Conservation (phyloP, 2,329 filamentous ascomycete genomes). For the Phialophora macrospora region DNA sequence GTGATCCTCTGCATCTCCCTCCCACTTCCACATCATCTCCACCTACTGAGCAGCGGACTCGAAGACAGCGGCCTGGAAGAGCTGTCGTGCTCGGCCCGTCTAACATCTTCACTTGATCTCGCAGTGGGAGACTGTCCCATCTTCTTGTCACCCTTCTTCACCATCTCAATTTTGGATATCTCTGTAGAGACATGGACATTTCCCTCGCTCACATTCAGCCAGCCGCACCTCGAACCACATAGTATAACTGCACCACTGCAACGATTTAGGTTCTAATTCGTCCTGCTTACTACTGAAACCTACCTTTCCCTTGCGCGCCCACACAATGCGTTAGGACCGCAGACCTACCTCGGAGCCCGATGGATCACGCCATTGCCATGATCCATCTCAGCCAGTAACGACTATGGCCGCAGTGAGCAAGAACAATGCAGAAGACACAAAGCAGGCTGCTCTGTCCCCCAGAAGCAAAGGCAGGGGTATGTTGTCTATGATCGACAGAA, state of each 20-base stretch:
- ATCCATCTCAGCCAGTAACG: slow-evolving; percentile 21
- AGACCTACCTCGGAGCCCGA: slow-evolving; percentile 22
- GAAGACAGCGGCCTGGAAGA: slow-evolving; percentile 1
- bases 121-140: slow-evolving; percentile 20
- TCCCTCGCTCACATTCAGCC: slow-evolving; percentile 16
- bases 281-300: neutral
- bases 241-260: slow-evolving; percentile 2
- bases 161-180: slow-evolving; percentile 33
- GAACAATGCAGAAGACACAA: slow-evolving; percentile 52
- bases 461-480: slow-evolving; percentile 56
- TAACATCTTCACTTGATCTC: slow-evolving; percentile 32
- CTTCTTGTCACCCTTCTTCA: slow-evolving; percentile 31
- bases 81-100: slow-evolving; percentile 35
- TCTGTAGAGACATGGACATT: slow-evolving; percentile 25
- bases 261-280: neutral
- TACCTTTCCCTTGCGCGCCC: neutral
- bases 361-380: slow-evolving; percentile 34
- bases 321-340: slow-evolving; percentile 8
- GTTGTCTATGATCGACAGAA: slow-evolving; percentile 34
- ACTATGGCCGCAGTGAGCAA: slow-evolving; percentile 52
- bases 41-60: slow-evolving; percentile 7
- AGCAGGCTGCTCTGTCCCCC: slow-evolving; percentile 53
- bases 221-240: slow-evolving; percentile 5
- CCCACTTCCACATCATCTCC: slow-evolving; percentile 16
- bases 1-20: slow-evolving; percentile 10